A percentile compares a stretch with the other conserved stretches of the same genome.
phyloP scores from a whole-genome alignment of 2,329 filamentous ascomycete species.

The Penicillium sp. region DNA sequence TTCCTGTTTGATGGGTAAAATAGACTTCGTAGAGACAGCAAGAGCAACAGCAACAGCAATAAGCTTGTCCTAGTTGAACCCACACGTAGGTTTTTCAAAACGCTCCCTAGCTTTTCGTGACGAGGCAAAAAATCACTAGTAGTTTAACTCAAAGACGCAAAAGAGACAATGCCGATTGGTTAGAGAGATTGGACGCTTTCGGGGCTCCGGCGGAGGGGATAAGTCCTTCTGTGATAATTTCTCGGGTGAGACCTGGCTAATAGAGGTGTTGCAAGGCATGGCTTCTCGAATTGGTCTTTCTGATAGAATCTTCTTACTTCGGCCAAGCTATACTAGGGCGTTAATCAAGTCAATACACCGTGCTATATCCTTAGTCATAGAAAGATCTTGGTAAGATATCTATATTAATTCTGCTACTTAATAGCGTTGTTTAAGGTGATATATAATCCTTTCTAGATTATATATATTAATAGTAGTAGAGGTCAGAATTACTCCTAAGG shows the following conservation, averaged over 20 bases:
- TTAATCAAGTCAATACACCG: background rate
- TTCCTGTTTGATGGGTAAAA: no score
- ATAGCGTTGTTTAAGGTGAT: background rate
- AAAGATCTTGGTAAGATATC: background rate
- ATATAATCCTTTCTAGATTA: background rate
- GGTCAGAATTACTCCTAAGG: no score
- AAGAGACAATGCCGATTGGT: slow-evolving; percentile 10
- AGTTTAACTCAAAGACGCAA: slow-evolving; percentile 8
- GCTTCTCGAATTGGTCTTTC: background rate
- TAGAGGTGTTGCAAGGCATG: background rate
- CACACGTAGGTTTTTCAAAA: slow-evolving; percentile 8
- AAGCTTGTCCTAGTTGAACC: slow-evolving; percentile 4
- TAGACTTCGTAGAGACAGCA: no score
- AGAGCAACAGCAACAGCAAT: no score
- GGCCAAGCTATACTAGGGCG: slow-evolving; percentile 1
- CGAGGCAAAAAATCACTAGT: slow-evolving; percentile 7
- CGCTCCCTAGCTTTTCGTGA: slow-evolving; percentile 7
- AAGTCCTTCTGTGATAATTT: background rate
- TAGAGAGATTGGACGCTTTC: slow-evolving; percentile 4
- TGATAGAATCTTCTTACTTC: background rate
- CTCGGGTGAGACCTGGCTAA: background rate
- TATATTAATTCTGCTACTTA: background rate
- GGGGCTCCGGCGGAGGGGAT: slow-evolving; percentile 2
- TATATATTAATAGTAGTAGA: no score
- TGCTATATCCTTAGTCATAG: background rate